A percentile compares a stretch with the other conserved stretches of the same genome.
Conservation (phyloP, 106 monocot genomes). For the Phalaenopsis aphrodite region DNA sequence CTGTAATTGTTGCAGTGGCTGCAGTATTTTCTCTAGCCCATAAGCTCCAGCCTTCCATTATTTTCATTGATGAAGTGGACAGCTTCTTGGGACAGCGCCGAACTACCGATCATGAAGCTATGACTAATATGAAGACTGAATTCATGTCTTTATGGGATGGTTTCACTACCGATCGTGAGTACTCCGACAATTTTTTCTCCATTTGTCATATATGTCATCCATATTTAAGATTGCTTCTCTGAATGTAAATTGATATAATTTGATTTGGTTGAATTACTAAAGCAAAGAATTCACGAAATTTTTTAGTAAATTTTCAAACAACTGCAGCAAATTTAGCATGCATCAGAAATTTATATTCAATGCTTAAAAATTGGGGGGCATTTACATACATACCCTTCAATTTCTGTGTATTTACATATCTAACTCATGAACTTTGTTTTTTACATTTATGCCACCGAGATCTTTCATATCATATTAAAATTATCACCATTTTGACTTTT, state of each 20-base stretch:
- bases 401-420: too few species aligned
- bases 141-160: constrained; percentile 99
- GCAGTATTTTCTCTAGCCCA: constrained; percentile 88
- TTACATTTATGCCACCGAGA: too few species aligned
- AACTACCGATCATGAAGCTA: constrained; percentile 80
- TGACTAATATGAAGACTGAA: constrained; percentile 99
- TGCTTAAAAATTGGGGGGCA: too few species aligned
- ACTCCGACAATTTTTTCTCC: neutral
- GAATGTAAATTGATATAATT: neutral
- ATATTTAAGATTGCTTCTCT: neutral
- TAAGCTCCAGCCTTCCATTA: constrained; percentile 93
- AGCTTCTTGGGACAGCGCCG: constrained; percentile 93
- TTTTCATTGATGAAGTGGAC: constrained; percentile 97
- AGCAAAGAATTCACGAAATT: too few species aligned
- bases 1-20: constrained; percentile 47
- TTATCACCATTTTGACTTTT: too few species aligned
- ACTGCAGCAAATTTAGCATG: too few species aligned
- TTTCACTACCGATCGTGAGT: constrained; percentile 81
- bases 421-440: too few species aligned
- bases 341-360: too few species aligned
- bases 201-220: neutral
- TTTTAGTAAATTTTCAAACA: too few species aligned
- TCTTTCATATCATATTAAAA: too few species aligned
- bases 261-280: neutral
- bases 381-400: too few species aligned